Percentiles rank a stretch among this genome's conserved stretches.
Conservation (phyloP, 371 early-diverging fungal species). For the Mucor sp. region DNA sequence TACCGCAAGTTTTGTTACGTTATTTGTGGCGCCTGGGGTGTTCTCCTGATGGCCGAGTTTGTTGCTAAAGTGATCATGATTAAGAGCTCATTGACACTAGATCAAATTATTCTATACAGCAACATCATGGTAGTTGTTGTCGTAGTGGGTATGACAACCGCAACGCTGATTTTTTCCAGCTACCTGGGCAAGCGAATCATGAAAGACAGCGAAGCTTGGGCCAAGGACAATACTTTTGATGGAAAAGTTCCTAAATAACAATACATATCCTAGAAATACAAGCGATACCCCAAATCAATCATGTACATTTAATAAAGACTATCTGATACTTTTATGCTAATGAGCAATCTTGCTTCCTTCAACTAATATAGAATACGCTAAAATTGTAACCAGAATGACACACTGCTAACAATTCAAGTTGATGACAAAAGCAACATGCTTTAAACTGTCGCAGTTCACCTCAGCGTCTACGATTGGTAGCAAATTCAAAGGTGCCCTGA, state of each 20-base stretch:
- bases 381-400: too few relatives aligned
- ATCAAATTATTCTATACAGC: conserved; percentile 34
- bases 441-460: conserved; percentile 14
- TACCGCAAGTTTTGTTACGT: conserved; percentile 22
- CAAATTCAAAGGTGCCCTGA: conserved; percentile 32
- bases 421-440: conserved; percentile 45
- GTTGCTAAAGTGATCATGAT: conserved; percentile 39
- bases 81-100: conserved; percentile 19
- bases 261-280: neutral
- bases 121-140: conserved; percentile 30
- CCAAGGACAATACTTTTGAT: conserved; percentile 7
- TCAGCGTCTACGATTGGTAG: conserved; percentile 29
- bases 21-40: conserved; percentile 33
- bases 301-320: neutral
- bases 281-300: neutral
- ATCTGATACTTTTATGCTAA: neutral
- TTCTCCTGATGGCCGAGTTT: conserved; percentile 40
- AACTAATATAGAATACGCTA: too few relatives aligned
- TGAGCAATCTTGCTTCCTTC: too few relatives aligned
- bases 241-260: neutral
- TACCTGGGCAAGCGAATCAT: neutral
- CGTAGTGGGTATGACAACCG: conserved; percentile 15
- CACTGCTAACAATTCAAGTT: too few relatives aligned
- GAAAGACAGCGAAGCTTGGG: conserved; percentile 1
- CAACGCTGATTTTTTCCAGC: neutral